Evolutionary conservation across 1,284 basidiomycete genomes (phyloP).

Genomic region (Ustilago vetiveriae): DNA sequence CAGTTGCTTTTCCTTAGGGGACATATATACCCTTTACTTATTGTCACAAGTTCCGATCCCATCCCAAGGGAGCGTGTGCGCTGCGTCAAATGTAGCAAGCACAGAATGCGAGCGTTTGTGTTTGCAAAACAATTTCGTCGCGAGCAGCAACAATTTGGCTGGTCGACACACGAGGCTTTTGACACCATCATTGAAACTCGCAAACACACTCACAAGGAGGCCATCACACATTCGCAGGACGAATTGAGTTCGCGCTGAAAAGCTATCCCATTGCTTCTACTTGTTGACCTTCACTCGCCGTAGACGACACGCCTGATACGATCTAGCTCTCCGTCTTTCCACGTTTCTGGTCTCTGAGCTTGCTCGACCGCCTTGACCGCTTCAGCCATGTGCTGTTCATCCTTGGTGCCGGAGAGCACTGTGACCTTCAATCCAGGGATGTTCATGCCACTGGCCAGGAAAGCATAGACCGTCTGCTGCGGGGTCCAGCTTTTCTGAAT

Average conservation of each 20-base stretch:
- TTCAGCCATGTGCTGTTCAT: conserved; percentile 57
- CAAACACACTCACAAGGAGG: too few species aligned
- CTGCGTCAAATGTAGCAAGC: too few species aligned
- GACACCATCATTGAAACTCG: too few species aligned
- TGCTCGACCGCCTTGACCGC: conserved; percentile 48
- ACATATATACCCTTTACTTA: conserved; percentile 6
- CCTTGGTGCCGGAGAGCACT: conserved; percentile 56
- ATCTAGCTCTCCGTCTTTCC: conserved; percentile 42
- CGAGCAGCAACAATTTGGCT: too few species aligned
- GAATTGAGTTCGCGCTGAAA: too few species aligned
- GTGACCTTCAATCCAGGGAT: conserved; percentile 48
- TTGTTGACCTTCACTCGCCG: conserved; percentile 50
- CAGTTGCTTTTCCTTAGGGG: neutral
- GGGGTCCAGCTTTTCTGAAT: conserved; percentile 42
- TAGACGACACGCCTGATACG: conserved; percentile 54
- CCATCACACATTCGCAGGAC: too few species aligned
- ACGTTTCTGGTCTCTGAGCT: conserved; percentile 9
- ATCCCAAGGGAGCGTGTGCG: too few species aligned
- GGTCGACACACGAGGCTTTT: too few species aligned
- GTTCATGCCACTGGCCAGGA: conserved; percentile 53
- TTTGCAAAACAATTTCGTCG: too few species aligned
- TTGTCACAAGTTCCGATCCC: too few species aligned
- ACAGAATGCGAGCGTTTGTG: too few species aligned
- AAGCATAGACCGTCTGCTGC: conserved; percentile 59
- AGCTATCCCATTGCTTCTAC: too few species aligned